Conservation (phyloP, 495 filamentous ascomycete species). For the Aspergillus saccharolyticus region DNA sequence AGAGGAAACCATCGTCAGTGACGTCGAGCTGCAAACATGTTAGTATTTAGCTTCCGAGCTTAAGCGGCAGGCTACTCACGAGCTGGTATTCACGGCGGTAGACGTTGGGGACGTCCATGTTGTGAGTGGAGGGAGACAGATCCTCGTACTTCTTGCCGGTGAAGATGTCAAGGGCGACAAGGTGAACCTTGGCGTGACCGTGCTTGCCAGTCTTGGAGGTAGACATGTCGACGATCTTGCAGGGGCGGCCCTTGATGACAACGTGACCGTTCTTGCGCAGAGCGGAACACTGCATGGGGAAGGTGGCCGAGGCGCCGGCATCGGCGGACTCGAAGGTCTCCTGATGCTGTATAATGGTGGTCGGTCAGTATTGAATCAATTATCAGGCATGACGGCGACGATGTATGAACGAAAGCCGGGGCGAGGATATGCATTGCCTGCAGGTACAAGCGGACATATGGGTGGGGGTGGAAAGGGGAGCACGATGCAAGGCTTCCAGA, state of each 20-base stretch:
- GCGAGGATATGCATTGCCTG: conserved; percentile 9
- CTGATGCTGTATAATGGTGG: conserved; percentile 59
- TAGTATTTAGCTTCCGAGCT: too few species aligned
- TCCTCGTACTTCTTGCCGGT: conserved; percentile 99
- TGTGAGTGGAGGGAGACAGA: conserved; percentile 98
- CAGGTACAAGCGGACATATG: conserved; percentile 5
- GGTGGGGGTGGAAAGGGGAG: conserved; percentile 21
- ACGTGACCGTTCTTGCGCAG: conserved; percentile 98
- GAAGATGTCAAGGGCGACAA: conserved; percentile 97
- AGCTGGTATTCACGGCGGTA: conserved; percentile 85
- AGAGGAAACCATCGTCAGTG: conserved; percentile 85
- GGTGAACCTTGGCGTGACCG: conserved; percentile 99
- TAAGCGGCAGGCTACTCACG: conserved; percentile 57
- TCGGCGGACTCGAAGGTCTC: conserved; percentile 87
- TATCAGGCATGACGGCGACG: conserved; percentile 47
- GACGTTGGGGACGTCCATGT: conserved; percentile 99
- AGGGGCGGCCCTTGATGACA: conserved; percentile 95
- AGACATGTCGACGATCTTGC: conserved; percentile 99
- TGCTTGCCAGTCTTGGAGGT: conserved; percentile 99
- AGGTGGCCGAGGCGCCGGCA: conserved; percentile 90
- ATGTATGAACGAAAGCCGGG: conserved; percentile 15
- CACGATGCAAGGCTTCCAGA: conserved; percentile 32
- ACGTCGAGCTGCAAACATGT: conserved; percentile 62
- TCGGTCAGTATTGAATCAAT: conserved; percentile 4
- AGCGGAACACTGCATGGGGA: conserved; percentile 98